Conservation (phyloP, 306 rosid genomes). For the Myrica gale region DNA sequence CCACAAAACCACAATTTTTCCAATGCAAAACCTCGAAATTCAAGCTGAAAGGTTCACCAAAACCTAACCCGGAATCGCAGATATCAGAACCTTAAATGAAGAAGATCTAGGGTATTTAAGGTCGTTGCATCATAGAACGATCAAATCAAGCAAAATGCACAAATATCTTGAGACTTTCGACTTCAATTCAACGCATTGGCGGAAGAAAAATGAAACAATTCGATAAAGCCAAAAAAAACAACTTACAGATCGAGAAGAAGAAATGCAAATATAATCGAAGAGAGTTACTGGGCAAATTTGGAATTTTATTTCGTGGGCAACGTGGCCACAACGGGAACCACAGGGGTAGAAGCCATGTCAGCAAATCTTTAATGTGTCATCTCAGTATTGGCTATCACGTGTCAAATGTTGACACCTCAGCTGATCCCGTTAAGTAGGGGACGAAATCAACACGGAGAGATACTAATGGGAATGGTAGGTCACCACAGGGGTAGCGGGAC, state of each 20-base stretch:
- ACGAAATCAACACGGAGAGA: too few species aligned
- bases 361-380: too few species aligned
- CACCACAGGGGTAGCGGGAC: too few species aligned
- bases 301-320: too few species aligned
- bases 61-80: slow-evolving; percentile 27
- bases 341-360: too few species aligned
- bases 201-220: too few species aligned
- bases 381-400: too few species aligned
- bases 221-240: too few species aligned
- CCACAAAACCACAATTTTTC: slow-evolving; percentile 14
- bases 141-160: slow-evolving; percentile 26
- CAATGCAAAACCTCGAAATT: slow-evolving; percentile 30
- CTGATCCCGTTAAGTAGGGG: too few species aligned
- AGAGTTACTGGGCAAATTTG: slow-evolving; percentile 17
- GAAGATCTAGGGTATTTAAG: slow-evolving; percentile 48
- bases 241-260: slow-evolving; percentile 44
- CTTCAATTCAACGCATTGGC: slow-evolving; percentile 11
- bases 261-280: slow-evolving; percentile 25
- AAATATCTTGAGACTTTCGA: slow-evolving; percentile 15
- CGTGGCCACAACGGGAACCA: too few species aligned
- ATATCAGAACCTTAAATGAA: slow-evolving; percentile 26
- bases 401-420: too few species aligned
- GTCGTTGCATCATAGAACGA: slow-evolving; percentile 29
- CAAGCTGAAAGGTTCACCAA: slow-evolving; percentile 30
- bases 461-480: too few species aligned